Base-by-base conservation (phyloP, 768 basidiomycete genomes). In the Russula emetica region DNA sequence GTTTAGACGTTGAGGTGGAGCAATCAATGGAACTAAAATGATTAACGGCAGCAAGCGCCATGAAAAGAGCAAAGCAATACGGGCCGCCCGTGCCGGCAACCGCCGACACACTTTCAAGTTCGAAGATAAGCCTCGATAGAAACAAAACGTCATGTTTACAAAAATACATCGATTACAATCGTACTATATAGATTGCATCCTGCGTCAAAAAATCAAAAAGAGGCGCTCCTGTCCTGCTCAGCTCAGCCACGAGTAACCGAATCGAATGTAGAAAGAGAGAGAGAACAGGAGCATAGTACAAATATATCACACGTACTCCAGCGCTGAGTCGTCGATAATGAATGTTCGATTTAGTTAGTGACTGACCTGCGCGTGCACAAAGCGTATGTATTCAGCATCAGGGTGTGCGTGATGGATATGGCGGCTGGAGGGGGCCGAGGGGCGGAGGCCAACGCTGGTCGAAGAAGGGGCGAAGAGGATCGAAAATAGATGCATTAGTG, bases 111-210 rank as follows among this genome's bases (percentile, higher is more conserved):
- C 28, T 28, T n/a, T n/a, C n/a, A n/a, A n/a, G 28, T 28, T 28
- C 28, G 4, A 34, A 34, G 32, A 1, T 1, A 34, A 7, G 5
- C 32, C 6, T 34, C 32, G 40, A 20, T 42, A 20, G 14, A 42
- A 42, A 7, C 40, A 42, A 42, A 40, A 40, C 13, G 20, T 42
- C 40, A 20, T 42, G 40, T 42, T 42, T 32, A 24, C 28, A 53
- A n/a, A 28, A 28, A 20, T 53, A 55, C 34, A n/a, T 62, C 55
- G 50, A 62, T 62, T 62, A 62, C 60, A 53, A 56, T 59, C 57
- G 55, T 65, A 56, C 49, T 55, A 28, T 53, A 65, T 40, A 42
- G 18, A 42, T 66, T 66, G 64, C 64, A 51, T 56, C 47, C 18
- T 45, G 40, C 55, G 34, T 61, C 44, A 61, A 44, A 56, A 36